Conservation (phyloP, 441 rosid genomes). For the Macaranga tanarius region DNA sequence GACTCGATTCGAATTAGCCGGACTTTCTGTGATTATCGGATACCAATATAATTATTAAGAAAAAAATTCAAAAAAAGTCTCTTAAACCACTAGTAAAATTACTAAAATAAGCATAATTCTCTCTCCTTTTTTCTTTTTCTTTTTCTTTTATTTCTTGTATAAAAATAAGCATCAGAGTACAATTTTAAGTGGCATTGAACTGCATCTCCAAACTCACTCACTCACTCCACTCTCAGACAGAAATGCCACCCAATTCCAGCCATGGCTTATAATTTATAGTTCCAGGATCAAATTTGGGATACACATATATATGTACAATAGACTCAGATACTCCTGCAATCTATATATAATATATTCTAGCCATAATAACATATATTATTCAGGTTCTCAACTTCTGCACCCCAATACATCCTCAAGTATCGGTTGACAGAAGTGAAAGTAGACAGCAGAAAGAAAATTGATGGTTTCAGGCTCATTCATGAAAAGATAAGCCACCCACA, state of each 20-base stretch:
- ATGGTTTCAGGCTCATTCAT: conserved; percentile 32
- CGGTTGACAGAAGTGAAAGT: conserved; percentile 24
- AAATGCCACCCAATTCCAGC: conserved; percentile 5
- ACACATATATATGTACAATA: not conserved
- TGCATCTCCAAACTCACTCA: not conserved
- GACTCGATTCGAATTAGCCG: too few relatives aligned
- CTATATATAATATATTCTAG: conserved; percentile 17
- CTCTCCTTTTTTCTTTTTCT: not conserved
- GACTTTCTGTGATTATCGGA: too few relatives aligned
- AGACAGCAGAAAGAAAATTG: conserved; percentile 17
- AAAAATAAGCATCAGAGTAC: not conserved
- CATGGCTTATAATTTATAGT: not conserved
- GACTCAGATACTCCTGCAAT: conserved; percentile 11
- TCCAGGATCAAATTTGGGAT: not conserved
- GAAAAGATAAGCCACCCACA: conserved; percentile 32
- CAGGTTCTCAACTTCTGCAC: conserved; percentile 25
- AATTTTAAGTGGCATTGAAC: conserved; percentile 6
- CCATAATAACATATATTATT: conserved; percentile 30
- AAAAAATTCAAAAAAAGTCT: not conserved
- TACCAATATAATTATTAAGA: too few relatives aligned
- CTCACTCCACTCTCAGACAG: not conserved
- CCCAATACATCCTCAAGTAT: conserved; percentile 23
- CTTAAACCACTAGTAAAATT: not conserved
- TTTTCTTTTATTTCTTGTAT: not conserved
- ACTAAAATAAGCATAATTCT: not conserved